Base-by-base conservation (phyloP, 2,329 filamentous ascomycete genomes). In the Chrysoporthe cubensis region DNA sequence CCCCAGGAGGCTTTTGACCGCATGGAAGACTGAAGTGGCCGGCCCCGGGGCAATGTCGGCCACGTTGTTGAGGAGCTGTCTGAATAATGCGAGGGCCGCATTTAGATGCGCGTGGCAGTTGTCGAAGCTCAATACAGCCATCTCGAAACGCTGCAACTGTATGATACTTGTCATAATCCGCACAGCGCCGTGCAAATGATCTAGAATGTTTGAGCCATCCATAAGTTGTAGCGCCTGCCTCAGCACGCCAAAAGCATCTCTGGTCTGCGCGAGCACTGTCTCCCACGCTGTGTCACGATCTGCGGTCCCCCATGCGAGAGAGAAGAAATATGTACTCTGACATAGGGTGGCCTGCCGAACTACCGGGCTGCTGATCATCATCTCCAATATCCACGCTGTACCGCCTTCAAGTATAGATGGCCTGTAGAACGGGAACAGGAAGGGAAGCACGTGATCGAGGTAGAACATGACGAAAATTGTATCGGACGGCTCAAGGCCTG, bases 51-150 rank as follows among this genome's bases (percentile, higher is more conserved):
- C 37, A 40, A 40, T 9, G 37, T 40, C 37, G 1, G 37, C 37
- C 37, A 40, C 37, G 37, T 2, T 40, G 37, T 40, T 40, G 4
- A 40, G 37, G 9, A 76, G 74, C 64, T 79, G 75, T 65, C 73
- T 74, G 65, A 80, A 81, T n/a, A 82, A 74, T 48, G 76, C 74
- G 16, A 82, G 72, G 18, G 83, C 82, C 6, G 80, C 79, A 63
- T 78, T 78, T 4, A 81, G 77, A 68, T 82, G 83, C 74, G 80
- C 78, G 62, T 80, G 78, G 68, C 76, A 82, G 70, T 82, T 82
- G 4, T 79, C 78, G 21, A 77, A 76, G 50, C 74, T 78, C 21
- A 71, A 71, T 21, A 75, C 71, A 32, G 75, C 71, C 9, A 76
- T 72, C 71, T 83, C 81, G 65, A 81, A 81, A 43, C 78, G 79